Base-by-base conservation (phyloP, 2,329 filamentous ascomycete genomes). In the Diaporthe sp. region DNA sequence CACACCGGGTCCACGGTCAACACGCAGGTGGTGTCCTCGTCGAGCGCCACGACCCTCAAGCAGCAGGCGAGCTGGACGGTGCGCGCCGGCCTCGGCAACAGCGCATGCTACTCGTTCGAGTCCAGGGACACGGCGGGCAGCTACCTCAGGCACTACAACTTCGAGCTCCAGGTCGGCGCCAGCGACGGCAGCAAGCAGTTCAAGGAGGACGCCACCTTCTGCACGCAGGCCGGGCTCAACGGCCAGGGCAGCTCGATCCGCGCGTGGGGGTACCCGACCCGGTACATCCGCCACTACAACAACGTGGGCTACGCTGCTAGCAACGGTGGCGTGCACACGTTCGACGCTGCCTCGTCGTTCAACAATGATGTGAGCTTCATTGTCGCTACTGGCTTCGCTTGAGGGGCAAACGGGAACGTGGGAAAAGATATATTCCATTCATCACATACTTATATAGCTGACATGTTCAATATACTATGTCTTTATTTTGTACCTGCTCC, bases 131-230 rank as follows among this genome's bases (percentile, higher is more conserved):
- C 87, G 0, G 83, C 90, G 2, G 90, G 90, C 4, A 90, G 87
- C 82, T 93, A 85, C 79, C 84, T 92, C 6, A 85, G 90, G 0
- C 90, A 92, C 82, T 84, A 80, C 76, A 79, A 87, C 81, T 92
- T 91, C 69, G 84, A 30, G 38, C 87, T 92, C 0, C 61, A 80
- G 45, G 77, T 92, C 60, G 81, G 83, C 55, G 84, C 86, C 73
- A 86, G 87, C 76, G 91, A 92, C 76, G 86, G 86, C 71, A 84
- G 83, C 72, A 91, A 92, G 84, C 82, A 83, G 69, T 91, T 92
- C 82, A 50, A 82, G 5, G 90, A 92, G 77, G 91, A 92, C 64
- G 89, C 91, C 10, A 92, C 91, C 0, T 92, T 92, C 81, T 92
- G 91, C 79, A 84, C 89, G 0, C 85, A 88, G 80, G 74, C 85